A percentile compares a stretch with the other conserved stretches of the same genome.
Conservation (phyloP, 768 basidiomycete species). For the Auriculariales sp. region DNA sequence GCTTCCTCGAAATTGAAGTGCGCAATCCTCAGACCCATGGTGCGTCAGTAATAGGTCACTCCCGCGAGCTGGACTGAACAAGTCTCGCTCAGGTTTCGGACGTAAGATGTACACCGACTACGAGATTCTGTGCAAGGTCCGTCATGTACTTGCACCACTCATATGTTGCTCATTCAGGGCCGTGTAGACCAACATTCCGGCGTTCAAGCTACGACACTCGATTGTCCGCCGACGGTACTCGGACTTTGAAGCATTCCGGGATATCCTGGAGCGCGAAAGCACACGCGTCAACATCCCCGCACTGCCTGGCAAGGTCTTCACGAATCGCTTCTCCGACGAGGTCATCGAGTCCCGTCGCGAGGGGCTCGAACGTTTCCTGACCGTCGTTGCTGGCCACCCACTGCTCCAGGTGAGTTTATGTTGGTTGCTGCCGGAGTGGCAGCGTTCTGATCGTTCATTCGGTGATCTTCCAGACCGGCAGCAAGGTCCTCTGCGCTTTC, state of each 20-base stretch:
- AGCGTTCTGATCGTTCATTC: conserved; percentile 4
- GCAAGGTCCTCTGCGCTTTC: conserved; percentile 92
- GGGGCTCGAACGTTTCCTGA: conserved; percentile 87
- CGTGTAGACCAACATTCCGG: conserved; percentile 88
- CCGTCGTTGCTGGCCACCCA: conserved; percentile 94
- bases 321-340: conserved; percentile 95
- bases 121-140: conserved; percentile 91
- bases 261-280: conserved; percentile 92
- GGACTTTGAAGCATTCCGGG: conserved; percentile 93
- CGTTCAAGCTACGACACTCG: conserved; percentile 93
- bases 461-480: conserved; percentile 53
- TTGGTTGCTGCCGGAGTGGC: background rate
- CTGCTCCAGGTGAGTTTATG: conserved; percentile 65
- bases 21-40: conserved; percentile 95
- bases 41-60: conserved; percentile 18
- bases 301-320: conserved; percentile 96
- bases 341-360: conserved; percentile 87
- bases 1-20: conserved; percentile 94
- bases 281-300: conserved; percentile 96
- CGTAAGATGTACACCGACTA: conserved; percentile 99
- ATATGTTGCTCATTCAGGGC: no score
- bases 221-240: conserved; percentile 79
- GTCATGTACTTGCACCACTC: conserved; percentile 9
- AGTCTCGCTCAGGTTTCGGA: conserved; percentile 60
- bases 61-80: background rate